These are phyloP conservation scores for Coemansia asiatica DNA, from an alignment of 192 early-diverging fungal species.

Conservation along the genomic window DNA sequence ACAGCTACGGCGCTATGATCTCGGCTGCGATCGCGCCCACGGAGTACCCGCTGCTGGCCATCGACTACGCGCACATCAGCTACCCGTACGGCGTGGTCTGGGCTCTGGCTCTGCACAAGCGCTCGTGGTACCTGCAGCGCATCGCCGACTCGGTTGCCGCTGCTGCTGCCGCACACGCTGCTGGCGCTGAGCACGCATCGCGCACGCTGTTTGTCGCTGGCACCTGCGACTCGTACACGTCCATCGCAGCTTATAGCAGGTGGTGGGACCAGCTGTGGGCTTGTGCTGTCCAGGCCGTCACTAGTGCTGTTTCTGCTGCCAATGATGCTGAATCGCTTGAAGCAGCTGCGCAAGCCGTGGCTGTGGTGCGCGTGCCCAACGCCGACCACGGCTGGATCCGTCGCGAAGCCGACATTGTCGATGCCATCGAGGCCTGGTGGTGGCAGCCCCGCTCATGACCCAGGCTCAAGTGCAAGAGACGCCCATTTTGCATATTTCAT, in stretches of 20 bases:
- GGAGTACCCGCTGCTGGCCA: slow-evolving; percentile 37
- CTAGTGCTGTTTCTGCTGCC: slow-evolving; percentile 4
- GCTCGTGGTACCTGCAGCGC: slow-evolving; percentile 41
- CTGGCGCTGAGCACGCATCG: slow-evolving; percentile 10
- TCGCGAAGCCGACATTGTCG: slow-evolving; percentile 48
- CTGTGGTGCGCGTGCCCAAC: slow-evolving; percentile 23
- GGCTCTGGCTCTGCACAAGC: slow-evolving; percentile 40
- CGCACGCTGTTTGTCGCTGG: slow-evolving; percentile 45
- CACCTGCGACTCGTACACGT: slow-evolving; percentile 43
- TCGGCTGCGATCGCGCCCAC: slow-evolving; percentile 25
- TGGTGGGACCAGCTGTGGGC: slow-evolving; percentile 45
- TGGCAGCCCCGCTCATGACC: slow-evolving; percentile 5
- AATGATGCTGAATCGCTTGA: slow-evolving; percentile 10
- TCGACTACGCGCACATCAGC: slow-evolving; percentile 53
- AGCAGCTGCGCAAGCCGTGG: slow-evolving; percentile 31
- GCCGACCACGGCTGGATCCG: slow-evolving; percentile 55
- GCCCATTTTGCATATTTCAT: too few species aligned
- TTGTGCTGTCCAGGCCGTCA: slow-evolving; percentile 17
- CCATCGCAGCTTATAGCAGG: slow-evolving; percentile 24
- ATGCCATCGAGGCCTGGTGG: slow-evolving; percentile 43
- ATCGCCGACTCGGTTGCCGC: slow-evolving; percentile 24
- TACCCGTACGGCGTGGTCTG: slow-evolving; percentile 53
- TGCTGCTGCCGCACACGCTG: slow-evolving; percentile 21
- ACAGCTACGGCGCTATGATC: slow-evolving; percentile 55
- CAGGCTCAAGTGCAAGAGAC: too few species aligned